Evolutionary conservation across 148 eudicot genomes (phyloP).

Genomic region (Fallopia convolvulus): DNA sequence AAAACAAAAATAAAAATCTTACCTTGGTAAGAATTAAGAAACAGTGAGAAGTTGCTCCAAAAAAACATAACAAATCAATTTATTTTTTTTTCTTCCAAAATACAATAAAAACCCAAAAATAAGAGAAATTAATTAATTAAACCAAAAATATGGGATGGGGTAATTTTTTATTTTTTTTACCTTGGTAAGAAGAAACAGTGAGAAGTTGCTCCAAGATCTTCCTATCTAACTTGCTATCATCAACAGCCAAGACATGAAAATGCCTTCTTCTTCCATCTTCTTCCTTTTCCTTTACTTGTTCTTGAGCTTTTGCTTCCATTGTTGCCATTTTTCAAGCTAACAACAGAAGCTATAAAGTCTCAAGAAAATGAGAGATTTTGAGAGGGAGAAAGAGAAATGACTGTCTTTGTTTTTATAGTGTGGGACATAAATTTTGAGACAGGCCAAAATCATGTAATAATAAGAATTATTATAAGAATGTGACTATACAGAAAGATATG

Average conservation of each 20-base stretch:
- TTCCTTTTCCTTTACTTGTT: not conserved
- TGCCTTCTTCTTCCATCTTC: not conserved
- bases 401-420: constrained; percentile 1
- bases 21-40: no score
- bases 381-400: not conserved
- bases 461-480: not conserved
- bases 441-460: not conserved
- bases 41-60: no score
- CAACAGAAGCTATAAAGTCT: not conserved
- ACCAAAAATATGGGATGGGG: no score
- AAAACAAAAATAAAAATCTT: no score
- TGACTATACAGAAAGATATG: not conserved
- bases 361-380: not conserved
- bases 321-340: not conserved
- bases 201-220: constrained; percentile 35
- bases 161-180: not conserved
- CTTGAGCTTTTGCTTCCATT: not conserved
- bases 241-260: constrained; percentile 38
- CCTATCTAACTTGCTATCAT: constrained; percentile 37
- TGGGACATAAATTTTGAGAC: not conserved
- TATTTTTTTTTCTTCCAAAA: no score
- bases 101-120: no score
- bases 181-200: constrained; percentile 37
- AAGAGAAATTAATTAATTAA: no score
- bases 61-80: not conserved